These are phyloP conservation scores for Linaria vulgaris DNA, from an alignment of 257 asterid genomes.

Conservation along the genomic window DNA sequence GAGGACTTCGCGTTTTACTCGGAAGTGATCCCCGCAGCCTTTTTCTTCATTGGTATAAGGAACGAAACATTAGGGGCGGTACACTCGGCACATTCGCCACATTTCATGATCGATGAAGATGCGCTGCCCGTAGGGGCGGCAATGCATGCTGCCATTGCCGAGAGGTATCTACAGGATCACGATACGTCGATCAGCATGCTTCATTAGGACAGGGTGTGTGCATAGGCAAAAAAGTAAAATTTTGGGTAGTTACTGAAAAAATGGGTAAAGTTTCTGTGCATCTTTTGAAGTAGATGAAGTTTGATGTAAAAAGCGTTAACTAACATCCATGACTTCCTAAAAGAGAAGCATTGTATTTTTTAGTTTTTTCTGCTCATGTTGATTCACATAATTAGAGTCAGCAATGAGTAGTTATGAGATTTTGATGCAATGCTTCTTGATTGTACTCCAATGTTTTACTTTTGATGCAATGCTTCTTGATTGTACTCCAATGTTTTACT, in stretches of 20 bases:
- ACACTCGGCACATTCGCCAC: constrained; percentile 73
- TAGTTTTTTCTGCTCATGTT: not conserved
- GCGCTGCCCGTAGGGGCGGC: constrained; percentile 86
- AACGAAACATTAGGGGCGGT: constrained; percentile 67
- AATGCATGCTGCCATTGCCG: constrained; percentile 87
- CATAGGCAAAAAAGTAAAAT: not conserved
- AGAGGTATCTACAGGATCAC: constrained; percentile 60
- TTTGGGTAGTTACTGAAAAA: constrained; percentile 23
- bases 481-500: no score
- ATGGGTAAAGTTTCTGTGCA: constrained; percentile 6
- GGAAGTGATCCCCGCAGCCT: constrained; percentile 74
- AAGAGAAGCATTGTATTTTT: not conserved
- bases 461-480: no score
- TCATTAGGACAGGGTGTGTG: constrained; percentile 23
- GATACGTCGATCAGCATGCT: constrained; percentile 12
- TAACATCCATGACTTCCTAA: no score
- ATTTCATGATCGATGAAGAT: constrained; percentile 82
- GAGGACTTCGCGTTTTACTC: constrained; percentile 94
- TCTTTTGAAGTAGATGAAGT: not conserved
- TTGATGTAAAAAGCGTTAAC: not conserved
- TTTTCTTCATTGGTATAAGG: constrained; percentile 74
- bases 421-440: not conserved
- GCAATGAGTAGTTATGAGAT: not conserved
- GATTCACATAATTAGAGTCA: not conserved
- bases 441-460: not conserved